These are phyloP conservation scores for Mycena vulgaris DNA, from an alignment of 768 basidiomycete species.

Conservation along the genomic window DNA sequence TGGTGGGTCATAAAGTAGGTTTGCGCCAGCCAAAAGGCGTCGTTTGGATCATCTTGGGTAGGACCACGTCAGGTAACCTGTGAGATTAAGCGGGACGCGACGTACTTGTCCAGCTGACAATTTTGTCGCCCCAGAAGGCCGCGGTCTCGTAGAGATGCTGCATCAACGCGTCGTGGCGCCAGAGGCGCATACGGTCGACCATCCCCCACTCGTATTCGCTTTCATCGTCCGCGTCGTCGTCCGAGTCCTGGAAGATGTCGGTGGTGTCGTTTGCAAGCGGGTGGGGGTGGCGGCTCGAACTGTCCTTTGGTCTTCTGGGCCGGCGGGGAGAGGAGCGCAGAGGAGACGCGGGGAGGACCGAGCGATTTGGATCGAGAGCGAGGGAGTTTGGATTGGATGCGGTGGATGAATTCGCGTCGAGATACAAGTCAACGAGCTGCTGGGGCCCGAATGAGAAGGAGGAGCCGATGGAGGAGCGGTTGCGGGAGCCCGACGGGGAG, in stretches of 20 bases:
- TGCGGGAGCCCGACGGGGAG: conserved; percentile 71
- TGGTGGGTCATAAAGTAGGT: conserved; percentile 97
- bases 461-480: conserved; percentile 79
- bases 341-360: conserved; percentile 82
- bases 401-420: conserved; percentile 75
- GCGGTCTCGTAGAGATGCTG: conserved; percentile 98
- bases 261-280: conserved; percentile 86
- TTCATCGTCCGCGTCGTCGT: conserved; percentile 71
- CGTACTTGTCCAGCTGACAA: conserved; percentile 95
- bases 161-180: conserved; percentile 98
- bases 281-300: conserved; percentile 65
- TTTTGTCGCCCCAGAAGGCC: conserved; percentile 98
- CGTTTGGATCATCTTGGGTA: conserved; percentile 90
- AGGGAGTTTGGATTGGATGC: conserved; percentile 68
- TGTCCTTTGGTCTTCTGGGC: conserved; percentile 69
- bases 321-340: conserved; percentile 76
- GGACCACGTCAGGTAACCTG: conserved; percentile 16
- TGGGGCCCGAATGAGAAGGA: conserved; percentile 91
- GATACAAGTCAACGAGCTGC: conserved; percentile 79
- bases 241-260: conserved; percentile 82
- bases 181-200: conserved; percentile 95
- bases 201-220: conserved; percentile 83
- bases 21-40: conserved; percentile 99
- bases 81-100: conserved; percentile 46
- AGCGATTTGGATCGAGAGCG: conserved; percentile 86